A percentile compares a stretch with the other conserved stretches of the same genome.
phyloP scores from a whole-genome alignment of 1,139 yeast genomes.

The Pichia cactophila region DNA sequence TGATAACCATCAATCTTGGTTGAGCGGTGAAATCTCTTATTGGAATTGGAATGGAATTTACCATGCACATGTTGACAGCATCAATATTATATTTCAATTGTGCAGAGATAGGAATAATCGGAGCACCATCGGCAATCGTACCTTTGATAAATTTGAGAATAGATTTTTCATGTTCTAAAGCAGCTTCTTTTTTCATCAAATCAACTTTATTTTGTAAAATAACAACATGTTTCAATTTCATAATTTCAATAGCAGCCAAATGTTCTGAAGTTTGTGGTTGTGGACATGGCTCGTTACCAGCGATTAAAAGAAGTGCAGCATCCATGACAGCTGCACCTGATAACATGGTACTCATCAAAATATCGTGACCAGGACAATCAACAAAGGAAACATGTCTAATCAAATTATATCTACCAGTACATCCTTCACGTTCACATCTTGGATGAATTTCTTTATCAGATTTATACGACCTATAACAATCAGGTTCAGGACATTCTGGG shows the following conservation, averaged over 20 bases:
- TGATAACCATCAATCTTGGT: conserved; percentile 92
- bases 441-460: conserved; percentile 94
- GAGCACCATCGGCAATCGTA: conserved; percentile 98
- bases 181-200: conserved; percentile 95
- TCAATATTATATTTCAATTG: conserved; percentile 97
- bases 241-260: conserved; percentile 98
- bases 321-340: conserved; percentile 99
- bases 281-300: conserved; percentile 98
- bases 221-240: conserved; percentile 95
- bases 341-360: conserved; percentile 99
- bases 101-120: conserved; percentile 97
- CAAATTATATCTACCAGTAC: conserved; percentile 76
- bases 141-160: conserved; percentile 91
- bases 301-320: conserved; percentile 91
- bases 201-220: conserved; percentile 97
- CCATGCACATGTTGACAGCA: conserved; percentile 95
- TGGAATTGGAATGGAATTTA: conserved; percentile 93
- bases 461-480: conserved; percentile 88
- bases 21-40: conserved; percentile 88
- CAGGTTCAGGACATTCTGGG: conserved; percentile 86
- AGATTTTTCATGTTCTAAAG: conserved; percentile 90
- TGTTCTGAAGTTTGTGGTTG: conserved; percentile 99
- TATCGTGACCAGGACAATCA: conserved; percentile 99
- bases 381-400: conserved; percentile 97
- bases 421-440: conserved; percentile 79